Evolutionary conservation across 805 yeast species (phyloP).

Genomic region (Ogataea ramenticola): DNA sequence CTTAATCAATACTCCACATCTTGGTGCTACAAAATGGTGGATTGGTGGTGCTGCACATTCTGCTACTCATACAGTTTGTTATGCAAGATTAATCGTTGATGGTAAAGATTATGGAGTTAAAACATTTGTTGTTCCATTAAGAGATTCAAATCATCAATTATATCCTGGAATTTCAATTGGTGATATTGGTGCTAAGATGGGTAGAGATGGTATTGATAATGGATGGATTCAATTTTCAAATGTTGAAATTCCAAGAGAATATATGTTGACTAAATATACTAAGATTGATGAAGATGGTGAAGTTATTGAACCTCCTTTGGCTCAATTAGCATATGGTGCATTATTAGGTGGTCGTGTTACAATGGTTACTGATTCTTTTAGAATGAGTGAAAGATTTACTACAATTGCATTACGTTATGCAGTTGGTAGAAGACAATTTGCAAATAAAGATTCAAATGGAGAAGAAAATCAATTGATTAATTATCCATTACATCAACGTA

Average conservation of each 20-base stretch:
- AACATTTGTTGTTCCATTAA: conserved; percentile 83
- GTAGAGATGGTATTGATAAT: conserved; percentile 91
- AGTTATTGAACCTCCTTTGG: conserved; percentile 75
- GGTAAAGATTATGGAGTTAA: conserved; percentile 90
- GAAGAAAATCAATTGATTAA: conserved; percentile 72
- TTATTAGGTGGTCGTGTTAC: conserved; percentile 81
- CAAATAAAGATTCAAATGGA: conserved; percentile 34
- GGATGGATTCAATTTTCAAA: conserved; percentile 93
- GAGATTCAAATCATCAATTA: conserved; percentile 67
- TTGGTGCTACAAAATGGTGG: conserved; percentile 98
- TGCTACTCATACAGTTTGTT: conserved; percentile 80
- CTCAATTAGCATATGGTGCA: conserved; percentile 85
- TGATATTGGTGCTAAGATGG: conserved; percentile 94
- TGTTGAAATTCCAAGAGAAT: conserved; percentile 77
- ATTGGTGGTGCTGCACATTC: conserved; percentile 97
- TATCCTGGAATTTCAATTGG: conserved; percentile 80
- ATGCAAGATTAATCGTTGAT: conserved; percentile 74
- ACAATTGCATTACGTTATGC: conserved; percentile 88
- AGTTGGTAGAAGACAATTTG: conserved; percentile 83
- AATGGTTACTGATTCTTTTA: conserved; percentile 82
- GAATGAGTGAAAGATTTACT: conserved; percentile 69
- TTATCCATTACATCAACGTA: conserved; percentile 83
- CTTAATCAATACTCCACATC: conserved; percentile 75
- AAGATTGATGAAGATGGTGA: conserved; percentile 61
- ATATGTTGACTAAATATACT: conserved; percentile 75